Evolutionary conservation across 371 early-diverging fungal species (phyloP).

Genomic region (Batrachochytrium dendrobatidis): DNA sequence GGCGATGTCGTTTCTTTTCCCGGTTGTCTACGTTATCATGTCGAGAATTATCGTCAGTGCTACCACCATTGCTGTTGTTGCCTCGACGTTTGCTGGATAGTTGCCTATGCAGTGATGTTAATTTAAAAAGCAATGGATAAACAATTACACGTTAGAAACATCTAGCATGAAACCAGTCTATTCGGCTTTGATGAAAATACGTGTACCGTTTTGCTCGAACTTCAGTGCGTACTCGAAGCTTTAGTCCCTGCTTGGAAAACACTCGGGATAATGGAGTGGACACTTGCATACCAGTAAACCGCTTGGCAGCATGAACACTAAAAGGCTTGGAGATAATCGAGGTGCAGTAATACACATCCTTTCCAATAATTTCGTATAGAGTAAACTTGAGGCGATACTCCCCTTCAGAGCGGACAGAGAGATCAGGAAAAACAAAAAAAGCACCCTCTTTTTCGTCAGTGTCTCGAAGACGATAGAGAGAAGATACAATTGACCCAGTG

Average conservation of each 20-base stretch:
- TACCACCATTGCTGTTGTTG: too few relatives aligned
- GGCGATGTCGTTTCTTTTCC: too few relatives aligned
- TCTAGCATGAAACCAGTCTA: too few relatives aligned
- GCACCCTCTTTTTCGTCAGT: constrained; percentile 80
- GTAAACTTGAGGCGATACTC: constrained; percentile 77
- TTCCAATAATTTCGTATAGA: constrained; percentile 75
- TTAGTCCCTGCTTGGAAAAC: constrained; percentile 93
- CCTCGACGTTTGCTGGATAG: too few relatives aligned
- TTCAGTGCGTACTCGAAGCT: constrained; percentile 86
- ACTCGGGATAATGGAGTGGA: constrained; percentile 80
- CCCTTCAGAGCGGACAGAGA: constrained; percentile 88
- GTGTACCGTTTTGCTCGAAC: constrained; percentile 26
- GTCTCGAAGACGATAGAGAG: constrained; percentile 80
- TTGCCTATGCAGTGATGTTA: too few relatives aligned
- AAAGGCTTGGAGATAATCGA: constrained; percentile 70
- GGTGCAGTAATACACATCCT: constrained; percentile 70
- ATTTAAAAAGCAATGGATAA: too few relatives aligned
- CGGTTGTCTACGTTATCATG: too few relatives aligned
- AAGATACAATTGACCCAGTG: constrained; percentile 84
- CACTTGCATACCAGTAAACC: constrained; percentile 93
- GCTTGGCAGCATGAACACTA: constrained; percentile 85
- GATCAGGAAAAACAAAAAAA: constrained; percentile 93
- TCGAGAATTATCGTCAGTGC: too few relatives aligned
- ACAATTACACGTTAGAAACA: too few relatives aligned
- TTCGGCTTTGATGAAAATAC: too few relatives aligned